Evolutionary conservation across 257 asterid species (phyloP), one percentile per base, ranked within the genome.

Genomic region (Fraxinus excelsior): DNA sequence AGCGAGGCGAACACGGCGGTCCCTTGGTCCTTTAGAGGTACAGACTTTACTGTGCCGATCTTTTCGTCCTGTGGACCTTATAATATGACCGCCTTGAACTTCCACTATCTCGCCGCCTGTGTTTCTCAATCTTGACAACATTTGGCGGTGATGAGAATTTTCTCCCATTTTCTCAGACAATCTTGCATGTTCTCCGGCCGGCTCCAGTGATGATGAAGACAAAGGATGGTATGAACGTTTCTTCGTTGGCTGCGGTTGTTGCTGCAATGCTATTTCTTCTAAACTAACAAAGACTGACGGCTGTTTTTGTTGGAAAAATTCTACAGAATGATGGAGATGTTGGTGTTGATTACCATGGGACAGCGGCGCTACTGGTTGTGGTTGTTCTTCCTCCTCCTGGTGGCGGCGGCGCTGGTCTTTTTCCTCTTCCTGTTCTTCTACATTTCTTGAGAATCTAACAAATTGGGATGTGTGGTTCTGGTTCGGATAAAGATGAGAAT

Each of bases 21-120:
- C 99, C 77, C 99, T 79, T 4, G 97, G 96, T 79, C 99, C 99
- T 80, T 91, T 96, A 23, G 99, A 97, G 8, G 99, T 96, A 90
- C 99, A 93, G 28, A 96, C 99, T 84, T 96, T 96, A 83, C 99
- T 96, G 88, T 96, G 99, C 71, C 99, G 89, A 89, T 96, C 99
- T 85, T 96, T 96, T 65, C 98, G 83, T 25, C 99, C 99, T 7
- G 89, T 93, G 62, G 99, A 88, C 89, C 98, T 79, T 13, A 96
- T 92, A 88, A 96, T 96, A 97, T 93, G 99, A 74, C 99, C 99
- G 42, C 98, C 99, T 74, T 90, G 94, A 1, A 96, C 99, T 82
- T 91, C 97, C 64, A 96, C 99, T 12, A 93, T 89, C 91, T 96
- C 97, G 0, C 96, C 97, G 18, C 90, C 75, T 66, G 49, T 74